Evolutionary conservation across 306 rosid genomes (phyloP), one percentile per base, ranked within the genome.

Genomic region (Albizia julibrissin): DNA sequence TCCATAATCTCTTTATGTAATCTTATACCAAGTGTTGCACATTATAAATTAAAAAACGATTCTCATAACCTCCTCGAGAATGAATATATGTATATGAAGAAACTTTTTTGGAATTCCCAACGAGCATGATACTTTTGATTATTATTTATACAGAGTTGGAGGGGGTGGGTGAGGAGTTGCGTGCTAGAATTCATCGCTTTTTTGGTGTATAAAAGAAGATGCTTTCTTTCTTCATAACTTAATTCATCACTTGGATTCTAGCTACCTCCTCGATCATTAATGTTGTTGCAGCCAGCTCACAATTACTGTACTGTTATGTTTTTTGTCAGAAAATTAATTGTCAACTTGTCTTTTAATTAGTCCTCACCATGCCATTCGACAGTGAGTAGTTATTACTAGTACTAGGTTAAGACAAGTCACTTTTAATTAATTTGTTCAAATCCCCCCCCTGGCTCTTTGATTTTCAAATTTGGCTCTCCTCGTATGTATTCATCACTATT

Each of bases 181-280:
- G 12, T n/a, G 11, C 5, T 9, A 21, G 10, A 68, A 39, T 66
- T 34, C 69, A 8, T 34, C 47, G 4, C 47, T 75, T 79, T 86
- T 86, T 79, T 65, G n/a, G 52, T 49, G 24, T 52, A 52, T 5
- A 52, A 69, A 79, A 69, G 65, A 67, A 37, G 83, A 69, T 66
- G 72, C 75, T 24, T n/a, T 56, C 18, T 42, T 37, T 37, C 40
- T 37, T 37, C 24, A 31, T 64, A 64, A 39, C 65, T 82, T 83
- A 49, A 73, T 75, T 62, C 47, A 69, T 62, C 47, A 69, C 80
- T 79, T 79, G 84, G 86, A 82, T 79, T 78, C 75, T 75, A 29
- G 65, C 67, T 74, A 12, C 52, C 72, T 69, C 52, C 52, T 47
- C 40, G 40, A 37, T 37, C 43, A 24, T 72, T 80, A 46, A 43